A percentile compares a stretch with the other conserved stretches of the same genome.
These are phyloP conservation scores for cucumber (Cucumis sativus) DNA, from an alignment of 306 rosid species.

Conservation along the genomic window Cucumber_9930_V3 NC_026661.2:19853501-19854000, in stretches of 20 bases:
- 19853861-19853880: constrained; percentile 19
- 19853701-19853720: background rate
- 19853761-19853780: constrained; percentile 74
- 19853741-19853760: constrained; percentile 25
- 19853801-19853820: constrained; percentile 32
- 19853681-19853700: constrained; percentile 33
- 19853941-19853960: constrained; percentile 52
- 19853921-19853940: constrained; percentile 24
- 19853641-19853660: constrained; percentile 28
- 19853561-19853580: constrained; percentile 77
- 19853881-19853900: constrained; percentile 27
- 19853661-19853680: constrained; percentile 16
- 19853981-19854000: constrained; percentile 23
- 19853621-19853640: constrained; percentile 15
- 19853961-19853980: constrained; percentile 62
- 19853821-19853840: constrained; percentile 36
- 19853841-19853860: constrained; percentile 21
- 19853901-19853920: constrained; percentile 17
- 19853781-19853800: constrained; percentile 62
- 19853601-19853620: constrained; percentile 31
- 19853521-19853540: constrained; percentile 15
- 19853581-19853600: constrained; percentile 42
- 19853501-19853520: constrained; percentile 60
- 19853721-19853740: constrained; percentile 19
- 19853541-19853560: constrained; percentile 42